Evolutionary conservation across 2,329 filamentous ascomycete genomes (phyloP), one percentile per base, ranked within the genome.

Genomic region (Diaporthe sp.): DNA sequence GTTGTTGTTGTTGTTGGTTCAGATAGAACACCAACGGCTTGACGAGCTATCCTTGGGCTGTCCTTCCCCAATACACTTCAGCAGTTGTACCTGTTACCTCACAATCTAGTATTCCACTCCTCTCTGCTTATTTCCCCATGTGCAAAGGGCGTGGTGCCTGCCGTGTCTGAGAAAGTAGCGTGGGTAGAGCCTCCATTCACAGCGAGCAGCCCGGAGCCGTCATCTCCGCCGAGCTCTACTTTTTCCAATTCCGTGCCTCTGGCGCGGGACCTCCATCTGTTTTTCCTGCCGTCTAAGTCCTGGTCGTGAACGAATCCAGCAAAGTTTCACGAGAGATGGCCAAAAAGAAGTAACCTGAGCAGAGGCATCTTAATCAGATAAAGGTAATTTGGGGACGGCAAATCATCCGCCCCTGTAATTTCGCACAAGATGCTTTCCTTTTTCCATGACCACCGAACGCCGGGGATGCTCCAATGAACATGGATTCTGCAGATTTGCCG

Each of bases 391-490:
- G 22, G 22, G 47, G 53, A 53, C 22, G 12, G 3, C 35, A 37
- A 37, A 13, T 25, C 47, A 27, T 39, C 63, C 39, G 63, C 30
- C 32, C 63, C 44, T 68, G 47, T 10, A 68, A 68, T 68, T n/a
- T 68, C 63, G 47, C 47, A 53, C n/a, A 27, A 12, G 22, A 25
- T 22, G n/a, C 25, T 35, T 42, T 35, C 30, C 15, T 53, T 25
- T 25, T 39, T 37, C 30, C 63, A 39, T 68, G 47, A 39, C 47
- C 63, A 37, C 27, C 30, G n/a, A 35, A 68, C 63, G 47, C 63
- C 63, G 44, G 17, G 19, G 32, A 53, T 25, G 63, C 63, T 51
- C 63, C 30, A 66, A 35, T 27, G 30, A 68, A 53, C 0, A 22
- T 7, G 13, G 35, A 53, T 7, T 10, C n/a, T 53, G 63, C 47